Percentiles rank a stretch among this genome's conserved stretches.
These are phyloP conservation scores for Erodium texanum DNA, from an alignment of 441 rosid genomes.

Conservation along the genomic window DNA sequence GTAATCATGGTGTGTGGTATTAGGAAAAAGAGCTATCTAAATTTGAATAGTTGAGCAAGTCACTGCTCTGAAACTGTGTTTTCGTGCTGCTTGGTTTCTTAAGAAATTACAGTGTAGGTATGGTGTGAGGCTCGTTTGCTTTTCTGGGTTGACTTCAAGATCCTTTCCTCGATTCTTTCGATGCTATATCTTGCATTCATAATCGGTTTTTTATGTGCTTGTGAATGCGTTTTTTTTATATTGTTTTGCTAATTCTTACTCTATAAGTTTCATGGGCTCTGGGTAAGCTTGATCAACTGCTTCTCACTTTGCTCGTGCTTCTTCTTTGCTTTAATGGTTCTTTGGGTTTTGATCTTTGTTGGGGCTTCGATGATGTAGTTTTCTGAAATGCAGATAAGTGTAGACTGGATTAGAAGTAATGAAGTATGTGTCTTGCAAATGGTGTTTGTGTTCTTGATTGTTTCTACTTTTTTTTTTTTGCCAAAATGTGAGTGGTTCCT, in stretches of 20 bases:
- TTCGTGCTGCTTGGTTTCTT: neutral
- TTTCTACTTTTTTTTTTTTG: no score
- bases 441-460: no score
- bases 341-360: slow-evolving; percentile 7
- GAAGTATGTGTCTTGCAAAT: no score
- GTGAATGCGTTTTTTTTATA: neutral
- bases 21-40: neutral
- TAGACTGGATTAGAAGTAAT: no score
- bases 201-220: neutral
- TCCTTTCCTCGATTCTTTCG: slow-evolving; percentile 14
- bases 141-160: neutral
- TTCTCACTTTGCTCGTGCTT: no score
- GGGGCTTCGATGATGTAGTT: neutral
- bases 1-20: neutral
- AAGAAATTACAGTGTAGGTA: neutral
- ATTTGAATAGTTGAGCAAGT: neutral
- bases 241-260: slow-evolving; percentile 17
- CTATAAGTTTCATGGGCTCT: neutral
- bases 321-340: neutral
- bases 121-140: neutral
- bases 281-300: no score
- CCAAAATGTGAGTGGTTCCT: no score
- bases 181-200: neutral
- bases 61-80: neutral
- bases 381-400: no score